These are phyloP conservation scores for Boletus speciosus DNA, from an alignment of 768 basidiomycete genomes.

Conservation along the genomic window DNA sequence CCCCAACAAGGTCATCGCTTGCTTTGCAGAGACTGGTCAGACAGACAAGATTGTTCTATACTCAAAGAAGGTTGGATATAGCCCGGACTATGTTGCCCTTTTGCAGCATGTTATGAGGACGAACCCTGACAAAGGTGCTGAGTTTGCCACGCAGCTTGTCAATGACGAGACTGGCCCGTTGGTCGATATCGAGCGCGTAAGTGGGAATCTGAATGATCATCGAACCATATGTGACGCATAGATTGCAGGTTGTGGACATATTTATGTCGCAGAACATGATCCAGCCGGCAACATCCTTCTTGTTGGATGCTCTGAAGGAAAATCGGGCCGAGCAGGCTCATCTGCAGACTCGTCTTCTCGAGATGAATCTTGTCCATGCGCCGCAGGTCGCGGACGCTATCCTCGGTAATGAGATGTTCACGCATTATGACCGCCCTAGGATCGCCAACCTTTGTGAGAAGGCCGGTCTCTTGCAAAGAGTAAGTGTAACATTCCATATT, in stretches of 20 bases:
- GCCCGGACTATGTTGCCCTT: slow-evolving; percentile 87
- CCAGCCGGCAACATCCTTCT: slow-evolving; percentile 96
- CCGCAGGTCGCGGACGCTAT: slow-evolving; percentile 99
- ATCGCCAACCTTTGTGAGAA: slow-evolving; percentile 99
- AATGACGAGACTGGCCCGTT: slow-evolving; percentile 92
- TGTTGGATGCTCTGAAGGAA: slow-evolving; percentile 96
- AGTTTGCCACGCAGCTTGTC: slow-evolving; percentile 92
- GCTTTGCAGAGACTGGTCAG: slow-evolving; percentile 98
- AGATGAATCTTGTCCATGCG: slow-evolving; percentile 97
- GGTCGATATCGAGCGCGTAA: slow-evolving; percentile 87
- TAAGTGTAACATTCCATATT: slow-evolving; percentile 36
- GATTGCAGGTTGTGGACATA: slow-evolving; percentile 85
- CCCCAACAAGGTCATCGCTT: slow-evolving; percentile 98
- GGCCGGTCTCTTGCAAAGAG: slow-evolving; percentile 91
- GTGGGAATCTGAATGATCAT: slow-evolving; percentile 18
- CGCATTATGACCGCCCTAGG: slow-evolving; percentile 91
- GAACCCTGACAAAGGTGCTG: slow-evolving; percentile 96
- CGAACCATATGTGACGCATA: background rate
- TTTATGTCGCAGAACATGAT: slow-evolving; percentile 99
- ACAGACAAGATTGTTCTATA: slow-evolving; percentile 98
- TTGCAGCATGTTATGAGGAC: slow-evolving; percentile 95
- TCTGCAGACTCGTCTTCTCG: slow-evolving; percentile 91
- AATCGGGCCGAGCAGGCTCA: slow-evolving; percentile 97
- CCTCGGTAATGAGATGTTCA: slow-evolving; percentile 97
- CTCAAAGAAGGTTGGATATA: slow-evolving; percentile 94